These are phyloP conservation scores for Colletotrichum falcatum DNA, from an alignment of 2,329 filamentous ascomycete species.

Conservation along the genomic window DNA sequence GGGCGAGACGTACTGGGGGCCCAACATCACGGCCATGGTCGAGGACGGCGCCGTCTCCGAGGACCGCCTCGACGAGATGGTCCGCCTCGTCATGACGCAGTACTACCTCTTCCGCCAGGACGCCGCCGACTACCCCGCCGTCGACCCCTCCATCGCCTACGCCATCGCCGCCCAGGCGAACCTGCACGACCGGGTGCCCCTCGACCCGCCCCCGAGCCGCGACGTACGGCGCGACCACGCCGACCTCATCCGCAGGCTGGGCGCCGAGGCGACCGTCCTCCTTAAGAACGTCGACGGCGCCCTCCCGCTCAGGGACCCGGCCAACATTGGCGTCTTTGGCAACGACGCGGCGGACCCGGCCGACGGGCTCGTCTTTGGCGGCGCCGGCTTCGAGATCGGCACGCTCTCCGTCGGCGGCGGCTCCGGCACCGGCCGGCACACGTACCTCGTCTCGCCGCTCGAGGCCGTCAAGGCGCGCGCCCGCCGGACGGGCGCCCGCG, in stretches of 20 bases:
- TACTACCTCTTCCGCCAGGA: conserved; percentile 71
- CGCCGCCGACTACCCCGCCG: conserved; percentile 57
- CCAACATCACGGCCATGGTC: conserved; percentile 66
- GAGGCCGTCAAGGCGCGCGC: conserved; percentile 74
- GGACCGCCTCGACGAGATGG: conserved; percentile 75
- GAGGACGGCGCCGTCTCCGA: conserved; percentile 67
- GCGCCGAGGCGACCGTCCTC: conserved; percentile 69
- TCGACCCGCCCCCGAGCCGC: conserved; percentile 59
- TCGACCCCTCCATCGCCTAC: conserved; percentile 32
- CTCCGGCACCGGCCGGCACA: conserved; percentile 69
- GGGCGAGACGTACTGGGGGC: conserved; percentile 73
- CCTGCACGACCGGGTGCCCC: conserved; percentile 16
- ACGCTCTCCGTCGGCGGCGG: conserved; percentile 78
- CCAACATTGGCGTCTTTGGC: conserved; percentile 71
- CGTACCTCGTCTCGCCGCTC: conserved; percentile 73
- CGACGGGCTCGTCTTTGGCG: conserved; percentile 29
- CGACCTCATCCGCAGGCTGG: conserved; percentile 69
- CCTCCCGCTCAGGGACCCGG: conserved; percentile 67
- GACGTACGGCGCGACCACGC: conserved; percentile 69
- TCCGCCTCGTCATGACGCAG: conserved; percentile 70
- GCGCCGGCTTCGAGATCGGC: conserved; percentile 68
- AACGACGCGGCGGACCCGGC: conserved; percentile 69
- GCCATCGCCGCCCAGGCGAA: conserved; percentile 32
- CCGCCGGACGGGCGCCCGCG: conserved; percentile 60
- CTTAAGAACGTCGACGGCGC: conserved; percentile 72